phyloP scores from a whole-genome alignment of 2,329 filamentous ascomycete species.

The Daldinia eschscholtzii region DNA sequence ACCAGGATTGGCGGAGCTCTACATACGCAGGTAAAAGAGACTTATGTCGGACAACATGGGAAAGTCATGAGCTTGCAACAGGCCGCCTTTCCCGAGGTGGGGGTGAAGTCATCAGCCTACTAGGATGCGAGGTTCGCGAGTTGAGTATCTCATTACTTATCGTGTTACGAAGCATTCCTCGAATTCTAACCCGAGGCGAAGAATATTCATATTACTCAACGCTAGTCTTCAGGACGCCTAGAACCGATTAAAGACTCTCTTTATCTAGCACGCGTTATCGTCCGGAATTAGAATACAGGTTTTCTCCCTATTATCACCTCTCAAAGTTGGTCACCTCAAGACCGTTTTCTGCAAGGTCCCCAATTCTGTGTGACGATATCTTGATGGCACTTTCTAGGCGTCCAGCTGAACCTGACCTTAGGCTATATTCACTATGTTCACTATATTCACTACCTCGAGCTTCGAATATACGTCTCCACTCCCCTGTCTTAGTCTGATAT shows the following conservation, averaged over 20 bases:
- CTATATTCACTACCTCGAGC: slow-evolving; percentile 11
- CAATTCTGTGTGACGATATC: slow-evolving; percentile 37
- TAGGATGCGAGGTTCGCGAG: slow-evolving; percentile 35
- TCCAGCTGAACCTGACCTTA: slow-evolving; percentile 31
- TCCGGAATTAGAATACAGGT: slow-evolving; percentile 36
- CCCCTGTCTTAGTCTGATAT: slow-evolving; percentile 26
- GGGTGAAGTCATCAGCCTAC: slow-evolving; percentile 24
- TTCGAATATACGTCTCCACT: slow-evolving; percentile 22
- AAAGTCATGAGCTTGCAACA: slow-evolving; percentile 35
- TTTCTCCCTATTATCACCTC: slow-evolving; percentile 25
- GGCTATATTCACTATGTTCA: slow-evolving; percentile 6
- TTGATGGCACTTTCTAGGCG: slow-evolving; percentile 19
- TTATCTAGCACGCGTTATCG: slow-evolving; percentile 39
- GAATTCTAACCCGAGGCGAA: slow-evolving; percentile 31
- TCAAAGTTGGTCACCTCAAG: slow-evolving; percentile 41
- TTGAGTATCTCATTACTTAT: slow-evolving; percentile 22
- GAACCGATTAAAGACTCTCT: slow-evolving; percentile 35
- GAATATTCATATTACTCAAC: slow-evolving; percentile 31
- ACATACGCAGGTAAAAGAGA: slow-evolving; percentile 36
- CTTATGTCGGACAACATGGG: slow-evolving; percentile 35
- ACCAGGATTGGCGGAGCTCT: slow-evolving; percentile 31
- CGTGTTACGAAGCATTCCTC: slow-evolving; percentile 25
- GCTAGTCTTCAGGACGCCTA: slow-evolving; percentile 17
- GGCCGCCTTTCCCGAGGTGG: slow-evolving; percentile 43
- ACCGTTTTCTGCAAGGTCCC: slow-evolving; percentile 46